Evolutionary conservation across 2,329 filamentous ascomycete genomes (phyloP), one percentile per base, ranked within the genome.

Genomic region (Ophiostoma pallidulum): DNA sequence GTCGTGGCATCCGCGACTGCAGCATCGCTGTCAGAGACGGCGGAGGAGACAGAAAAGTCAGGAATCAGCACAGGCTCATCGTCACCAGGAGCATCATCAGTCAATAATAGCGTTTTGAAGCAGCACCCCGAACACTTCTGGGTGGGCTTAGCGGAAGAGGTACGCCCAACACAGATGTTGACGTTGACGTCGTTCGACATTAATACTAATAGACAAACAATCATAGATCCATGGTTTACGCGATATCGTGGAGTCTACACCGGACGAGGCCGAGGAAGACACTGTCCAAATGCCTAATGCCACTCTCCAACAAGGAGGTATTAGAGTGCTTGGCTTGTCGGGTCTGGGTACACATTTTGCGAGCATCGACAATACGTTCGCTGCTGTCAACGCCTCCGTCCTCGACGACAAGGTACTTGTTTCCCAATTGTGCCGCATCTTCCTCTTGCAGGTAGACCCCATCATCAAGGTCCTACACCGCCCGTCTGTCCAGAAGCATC

Each of bases 381-480:
- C 6, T 10, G 24, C 5, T 39, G 16, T 24, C 18, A 13, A 13
- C 6, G 28, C 12, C 12, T n/a, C 14, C 8, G 31, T 40, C 20
- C 8, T 40, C 2, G 28, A 41, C 8, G 35, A 50, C 28, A 22
- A 18, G 3, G 7, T 8, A 8, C 4, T 44, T 12, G 45, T 19
- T 2, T 12, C n/a, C 2, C 19, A 37, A 12, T 47, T 58, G 13
- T 59, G 57, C 36, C 41, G 51, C 20, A 31, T 58, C 3, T 59
- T 55, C 39, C 50, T 59, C 4, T 20, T 32, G 4, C 52, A 59
- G 32, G 57, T 59, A 8, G 57, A 59, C 18, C 58, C 56, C 4
- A 51, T 59, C 41, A 49, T 58, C 43, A 58, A 58, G 38, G 45
- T 59, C 6, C 50, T 59, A 4, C 57, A 59, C 39, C 51, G 51